Base-by-base conservation (phyloP, 768 basidiomycete genomes). In the Rhodosporidiobolus sp. region DNA sequence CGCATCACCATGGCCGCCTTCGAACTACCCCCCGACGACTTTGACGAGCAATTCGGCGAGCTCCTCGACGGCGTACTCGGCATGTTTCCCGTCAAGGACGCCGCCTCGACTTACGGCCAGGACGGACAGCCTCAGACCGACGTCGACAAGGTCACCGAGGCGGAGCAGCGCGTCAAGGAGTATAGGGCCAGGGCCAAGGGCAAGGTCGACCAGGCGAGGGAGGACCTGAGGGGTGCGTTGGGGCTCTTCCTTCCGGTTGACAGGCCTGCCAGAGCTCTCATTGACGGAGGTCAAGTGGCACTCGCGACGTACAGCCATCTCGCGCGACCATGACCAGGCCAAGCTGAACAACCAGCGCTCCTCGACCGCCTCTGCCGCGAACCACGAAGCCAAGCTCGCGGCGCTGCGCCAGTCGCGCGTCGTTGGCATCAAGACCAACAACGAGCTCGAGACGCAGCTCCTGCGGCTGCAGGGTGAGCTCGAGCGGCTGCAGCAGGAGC, bases 381-480 rank as follows among this genome's bases (percentile, higher is more conserved):
- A 70, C 17, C 75, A 76, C 72, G 68, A 76, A 35, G 46, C 66
- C 26, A 53, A 63, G 16, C 52, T 76, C 35, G 58, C 59, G 28
- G 11, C 19, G 16, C 54, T 69, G 52, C 69, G 57, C 5, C 65
- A 64, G 56, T 54, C 61, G 46, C 65, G 66, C 43, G 26, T 73
- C 28, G 24, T 28, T 5, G 34, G 48, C 19, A 49, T 70, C 53
- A 76, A 73, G 66, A n/a, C 32, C 50, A 76, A 76, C 63, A 53
- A 28, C 26, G 72, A 76, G 49, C 69, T 76, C 63, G 75, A 76
- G 56, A 69, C 70, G 32, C 45, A 67, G 55, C 57, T 73, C 11
- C 54, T 59, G 17, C 35, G 63, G 14, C 54, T 66, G 10, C 72
- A 76, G 48, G 72, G 64, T 4, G 72, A 73, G n/a, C 61, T 76